A percentile compares a stretch with the other conserved stretches of the same genome.
These are phyloP conservation scores for Psilocybe subaeruginosa DNA, from an alignment of 768 basidiomycete genomes.

Conservation along the genomic window DNA sequence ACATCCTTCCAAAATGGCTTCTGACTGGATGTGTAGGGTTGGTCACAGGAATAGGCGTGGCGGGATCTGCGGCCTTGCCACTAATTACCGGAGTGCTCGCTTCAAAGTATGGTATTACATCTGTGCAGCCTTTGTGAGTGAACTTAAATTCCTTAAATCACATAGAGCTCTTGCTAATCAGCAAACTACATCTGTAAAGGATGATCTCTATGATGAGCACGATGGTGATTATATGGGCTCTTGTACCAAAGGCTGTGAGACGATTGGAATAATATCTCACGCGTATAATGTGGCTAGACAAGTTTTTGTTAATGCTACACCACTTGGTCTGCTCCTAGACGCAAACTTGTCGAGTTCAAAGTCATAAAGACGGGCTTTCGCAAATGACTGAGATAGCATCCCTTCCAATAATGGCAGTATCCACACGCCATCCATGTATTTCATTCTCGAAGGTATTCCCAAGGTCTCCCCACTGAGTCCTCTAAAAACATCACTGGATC, in stretches of 20 bases:
- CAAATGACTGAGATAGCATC: too few species aligned
- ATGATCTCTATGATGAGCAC: conserved; percentile 63
- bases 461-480: too few species aligned
- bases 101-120: conserved; percentile 58
- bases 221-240: conserved; percentile 56
- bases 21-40: conserved; percentile 65
- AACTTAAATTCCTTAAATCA: conserved; percentile 5
- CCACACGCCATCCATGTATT: too few species aligned
- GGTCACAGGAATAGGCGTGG: conserved; percentile 67
- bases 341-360: too few species aligned
- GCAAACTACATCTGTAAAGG: conserved; percentile 29
- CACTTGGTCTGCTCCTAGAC: too few species aligned
- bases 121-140: conserved; percentile 63
- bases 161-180: not conserved
- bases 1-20: conserved; percentile 72
- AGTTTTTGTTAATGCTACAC: too few species aligned
- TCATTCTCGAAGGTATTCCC: too few species aligned
- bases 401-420: too few species aligned
- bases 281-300: too few species aligned
- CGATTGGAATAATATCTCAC: not conserved
- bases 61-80: conserved; percentile 70
- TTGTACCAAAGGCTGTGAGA: conserved; percentile 39
- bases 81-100: conserved; percentile 75
- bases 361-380: too few species aligned
- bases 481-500: too few species aligned